Evolutionary conservation across 345 rosid species (phyloP).

Genomic region (Gossypium ekmanianum): DNA sequence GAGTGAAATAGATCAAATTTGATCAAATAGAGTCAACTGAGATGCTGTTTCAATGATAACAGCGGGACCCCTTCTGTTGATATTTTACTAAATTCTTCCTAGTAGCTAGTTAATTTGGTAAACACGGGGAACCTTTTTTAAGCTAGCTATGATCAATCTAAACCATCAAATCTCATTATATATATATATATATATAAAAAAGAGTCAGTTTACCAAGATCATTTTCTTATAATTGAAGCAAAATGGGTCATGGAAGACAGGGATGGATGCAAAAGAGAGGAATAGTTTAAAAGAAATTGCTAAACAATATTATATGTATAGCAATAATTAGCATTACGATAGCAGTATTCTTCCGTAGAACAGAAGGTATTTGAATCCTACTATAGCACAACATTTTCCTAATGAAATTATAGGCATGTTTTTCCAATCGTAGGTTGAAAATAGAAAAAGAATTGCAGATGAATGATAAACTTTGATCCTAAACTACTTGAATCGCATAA

Average conservation of each 20-base stretch:
- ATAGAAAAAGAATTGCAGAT: background rate
- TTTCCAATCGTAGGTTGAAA: no score
- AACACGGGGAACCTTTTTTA: constrained; percentile 11
- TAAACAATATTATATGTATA: no score
- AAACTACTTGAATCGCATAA: no score
- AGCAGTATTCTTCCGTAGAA: no score
- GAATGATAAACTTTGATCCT: background rate
- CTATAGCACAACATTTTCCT: no score
- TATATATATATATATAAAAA: background rate
- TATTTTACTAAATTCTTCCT: constrained; percentile 10
- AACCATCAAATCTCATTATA: constrained; percentile 22
- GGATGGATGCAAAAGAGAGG: no score
- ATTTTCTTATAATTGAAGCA: constrained; percentile 27
- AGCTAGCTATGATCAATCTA: constrained; percentile 16
- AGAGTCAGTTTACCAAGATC: constrained; percentile 2
- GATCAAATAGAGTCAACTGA: constrained; percentile 16
- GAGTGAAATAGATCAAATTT: background rate
- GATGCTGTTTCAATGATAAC: constrained; percentile 14
- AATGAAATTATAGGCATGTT: no score
- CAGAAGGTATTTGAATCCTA: no score
- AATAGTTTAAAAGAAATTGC: no score
- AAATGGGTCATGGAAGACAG: background rate
- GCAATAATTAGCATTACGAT: no score
- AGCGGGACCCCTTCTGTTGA: constrained; percentile 20
- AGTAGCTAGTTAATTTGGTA: constrained; percentile 22